Percentiles rank a stretch among this genome's conserved stretches.
Evolutionary conservation across 2,329 filamentous ascomycete species (phyloP).

Genomic region (Aspergillus fischeri): DNA sequence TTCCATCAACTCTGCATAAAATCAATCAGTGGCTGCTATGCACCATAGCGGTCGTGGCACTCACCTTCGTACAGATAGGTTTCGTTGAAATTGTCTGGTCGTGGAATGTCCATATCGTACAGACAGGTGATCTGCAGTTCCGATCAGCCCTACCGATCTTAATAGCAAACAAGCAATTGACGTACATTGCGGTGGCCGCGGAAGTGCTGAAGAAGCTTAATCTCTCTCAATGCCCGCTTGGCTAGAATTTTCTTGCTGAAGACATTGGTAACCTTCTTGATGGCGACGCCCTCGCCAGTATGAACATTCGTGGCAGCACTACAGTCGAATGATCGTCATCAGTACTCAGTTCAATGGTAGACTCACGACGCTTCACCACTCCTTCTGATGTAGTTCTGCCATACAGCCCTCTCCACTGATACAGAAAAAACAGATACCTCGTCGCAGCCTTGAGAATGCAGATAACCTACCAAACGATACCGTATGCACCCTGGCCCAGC

Average conservation of each 20-base stretch:
- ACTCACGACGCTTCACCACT: background rate
- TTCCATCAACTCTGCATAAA: constrained; percentile 83
- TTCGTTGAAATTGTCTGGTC: constrained; percentile 97
- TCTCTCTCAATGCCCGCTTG: constrained; percentile 95
- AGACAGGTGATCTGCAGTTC: constrained; percentile 82
- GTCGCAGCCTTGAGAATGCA: background rate
- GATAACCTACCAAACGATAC: constrained; percentile 82
- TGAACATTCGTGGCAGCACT: constrained; percentile 90
- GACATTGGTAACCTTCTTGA: constrained; percentile 99
- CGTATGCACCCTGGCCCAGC: constrained; percentile 94
- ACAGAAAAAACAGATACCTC: constrained; percentile 1
- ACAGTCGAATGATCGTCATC: constrained; percentile 14
- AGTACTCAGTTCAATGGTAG: constrained; percentile 9
- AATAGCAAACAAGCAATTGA: constrained; percentile 13
- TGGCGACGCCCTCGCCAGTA: constrained; percentile 88
- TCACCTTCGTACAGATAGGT: constrained; percentile 96
- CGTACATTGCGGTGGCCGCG: constrained; percentile 80
- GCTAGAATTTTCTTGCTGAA: constrained; percentile 99
- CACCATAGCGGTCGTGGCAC: constrained; percentile 19
- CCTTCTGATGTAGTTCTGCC: background rate
- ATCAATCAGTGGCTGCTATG: constrained; percentile 4
- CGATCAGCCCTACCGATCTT: constrained; percentile 33
- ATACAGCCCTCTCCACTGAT: background rate
- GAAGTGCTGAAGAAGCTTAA: constrained; percentile 98
- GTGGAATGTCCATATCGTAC: constrained; percentile 98